phyloP scores from a whole-genome alignment of 2,329 filamentous ascomycete genomes.

The Claviceps paspali region DNA sequence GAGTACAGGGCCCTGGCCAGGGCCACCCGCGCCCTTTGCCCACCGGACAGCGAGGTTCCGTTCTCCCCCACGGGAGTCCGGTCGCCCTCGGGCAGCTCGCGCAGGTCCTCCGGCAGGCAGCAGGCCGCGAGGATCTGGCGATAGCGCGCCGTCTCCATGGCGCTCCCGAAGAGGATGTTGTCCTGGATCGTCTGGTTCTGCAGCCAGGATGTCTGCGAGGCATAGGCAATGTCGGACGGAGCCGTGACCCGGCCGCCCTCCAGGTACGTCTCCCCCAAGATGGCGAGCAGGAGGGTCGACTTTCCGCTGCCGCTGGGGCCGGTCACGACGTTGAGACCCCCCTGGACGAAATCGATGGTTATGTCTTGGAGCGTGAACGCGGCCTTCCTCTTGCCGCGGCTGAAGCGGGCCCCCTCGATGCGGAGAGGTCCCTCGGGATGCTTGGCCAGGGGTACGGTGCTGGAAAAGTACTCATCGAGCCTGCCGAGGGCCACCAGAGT shows the following conservation, averaged over 20 bases:
- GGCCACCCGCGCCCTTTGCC: slow-evolving; percentile 40
- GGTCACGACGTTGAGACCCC: slow-evolving; percentile 37
- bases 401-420: slow-evolving; percentile 31
- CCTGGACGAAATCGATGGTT: slow-evolving; percentile 35
- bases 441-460: slow-evolving; percentile 29
- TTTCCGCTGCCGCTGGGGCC: slow-evolving; percentile 43
- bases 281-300: slow-evolving; percentile 37
- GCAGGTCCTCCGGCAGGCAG: slow-evolving; percentile 34
- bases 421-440: slow-evolving; percentile 34
- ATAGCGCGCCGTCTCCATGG: slow-evolving; percentile 37
- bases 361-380: slow-evolving; percentile 33
- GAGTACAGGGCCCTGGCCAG: slow-evolving; percentile 43
- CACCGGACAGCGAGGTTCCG: slow-evolving; percentile 38
- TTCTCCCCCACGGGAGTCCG: slow-evolving; percentile 38
- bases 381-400: slow-evolving; percentile 33
- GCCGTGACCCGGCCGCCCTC: slow-evolving; percentile 31
- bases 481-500: slow-evolving; percentile 30
- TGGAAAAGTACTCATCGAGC: slow-evolving; percentile 38
- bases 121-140: slow-evolving; percentile 39
- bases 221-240: slow-evolving; percentile 38
- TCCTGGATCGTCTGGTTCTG: slow-evolving; percentile 40
- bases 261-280: slow-evolving; percentile 38
- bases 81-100: slow-evolving; percentile 34
- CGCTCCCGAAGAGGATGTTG: slow-evolving; percentile 39
- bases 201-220: slow-evolving; percentile 42